A percentile compares a stretch with the other conserved stretches of the same genome.
Conservation (phyloP, 768 basidiomycete genomes). For the Pleurotus tuoliensis region DNA sequence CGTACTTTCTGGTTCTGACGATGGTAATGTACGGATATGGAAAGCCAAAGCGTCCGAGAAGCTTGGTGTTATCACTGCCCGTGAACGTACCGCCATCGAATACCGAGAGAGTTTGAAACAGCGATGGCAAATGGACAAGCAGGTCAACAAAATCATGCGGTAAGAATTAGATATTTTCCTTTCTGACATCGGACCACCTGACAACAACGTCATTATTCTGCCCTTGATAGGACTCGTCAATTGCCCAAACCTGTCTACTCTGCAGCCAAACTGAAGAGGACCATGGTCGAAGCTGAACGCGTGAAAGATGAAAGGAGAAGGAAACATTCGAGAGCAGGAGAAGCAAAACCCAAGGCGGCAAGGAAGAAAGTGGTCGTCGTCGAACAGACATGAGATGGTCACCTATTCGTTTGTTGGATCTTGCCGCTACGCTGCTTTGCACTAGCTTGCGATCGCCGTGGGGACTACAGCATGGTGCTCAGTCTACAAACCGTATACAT, state of each 20-base stretch:
- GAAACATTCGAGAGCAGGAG: slow-evolving; percentile 83
- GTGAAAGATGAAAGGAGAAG: slow-evolving; percentile 93
- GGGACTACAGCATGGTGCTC: too few relatives aligned
- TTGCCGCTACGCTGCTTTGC: too few relatives aligned
- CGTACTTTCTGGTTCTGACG: slow-evolving; percentile 87
- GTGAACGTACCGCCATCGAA: slow-evolving; percentile 89
- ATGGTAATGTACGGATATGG: slow-evolving; percentile 94
- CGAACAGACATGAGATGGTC: slow-evolving; percentile 57
- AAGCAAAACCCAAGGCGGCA: slow-evolving; percentile 86
- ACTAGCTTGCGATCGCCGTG: too few relatives aligned
- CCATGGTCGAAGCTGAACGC: slow-evolving; percentile 85
- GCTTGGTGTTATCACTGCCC: slow-evolving; percentile 83
- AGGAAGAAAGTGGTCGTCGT: slow-evolving; percentile 81
- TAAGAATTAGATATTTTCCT: slow-evolving; percentile 29
- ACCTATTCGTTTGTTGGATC: too few relatives aligned
- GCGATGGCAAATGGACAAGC: slow-evolving; percentile 81
- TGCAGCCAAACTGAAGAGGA: slow-evolving; percentile 81
- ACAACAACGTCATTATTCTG: background rate
- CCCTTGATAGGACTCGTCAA: slow-evolving; percentile 59
- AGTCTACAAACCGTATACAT: too few relatives aligned
- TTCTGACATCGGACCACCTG: background rate
- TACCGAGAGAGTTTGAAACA: slow-evolving; percentile 87
- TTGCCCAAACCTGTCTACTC: slow-evolving; percentile 90
- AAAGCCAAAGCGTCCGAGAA: slow-evolving; percentile 91
- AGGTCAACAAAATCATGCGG: slow-evolving; percentile 81